Base-by-base conservation (phyloP, 805 yeast genomes). In the Pichia nakasei region DNA sequence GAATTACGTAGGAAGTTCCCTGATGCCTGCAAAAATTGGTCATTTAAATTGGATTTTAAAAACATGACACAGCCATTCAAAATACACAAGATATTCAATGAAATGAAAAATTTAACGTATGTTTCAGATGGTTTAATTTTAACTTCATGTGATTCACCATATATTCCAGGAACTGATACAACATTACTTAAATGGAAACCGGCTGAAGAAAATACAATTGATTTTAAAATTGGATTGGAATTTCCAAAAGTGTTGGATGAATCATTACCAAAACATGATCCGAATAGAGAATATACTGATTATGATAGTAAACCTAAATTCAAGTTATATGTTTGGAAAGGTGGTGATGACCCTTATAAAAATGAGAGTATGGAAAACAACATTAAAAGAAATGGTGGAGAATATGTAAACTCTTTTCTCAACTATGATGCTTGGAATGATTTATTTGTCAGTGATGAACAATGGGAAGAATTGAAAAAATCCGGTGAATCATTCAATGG, bases 131-230 rank as follows among this genome's bases (percentile, higher is more conserved):
- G 99, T 1, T 72, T 93, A 22, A 86, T 93, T 48, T 85, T 88
- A 61, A 93, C 99, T 2, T 86, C 95, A 51, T 83, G 94, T 37
- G 86, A 79, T 42, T 77, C 91, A 1, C 94, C 96, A 0, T 93
- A 93, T 63, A 70, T 77, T 3, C 78, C 81, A 49, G 97, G 97
- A 13, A 91, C 97, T 1, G 97, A 93, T 61, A 73, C 78, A 0
- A 77, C 87, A 7, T 68, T 93, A 40, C 66, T 93, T 44, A 93
- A 94, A 64, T 93, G 99, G 99, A 93, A 93, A 58, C 97, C 98
- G 2, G 86, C 95, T 12, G 85, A 85, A 49, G 98, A 91, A 61
- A 94, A 93, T 55, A 83, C 97, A 0, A 77, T 94, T 37, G 99
- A 93, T 63, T 93, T 86, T 64, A 80, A 80, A 58, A 62, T 93